Conservation (phyloP, 371 early-diverging fungal genomes). For the Syncephalastrum contaminatum region DNA sequence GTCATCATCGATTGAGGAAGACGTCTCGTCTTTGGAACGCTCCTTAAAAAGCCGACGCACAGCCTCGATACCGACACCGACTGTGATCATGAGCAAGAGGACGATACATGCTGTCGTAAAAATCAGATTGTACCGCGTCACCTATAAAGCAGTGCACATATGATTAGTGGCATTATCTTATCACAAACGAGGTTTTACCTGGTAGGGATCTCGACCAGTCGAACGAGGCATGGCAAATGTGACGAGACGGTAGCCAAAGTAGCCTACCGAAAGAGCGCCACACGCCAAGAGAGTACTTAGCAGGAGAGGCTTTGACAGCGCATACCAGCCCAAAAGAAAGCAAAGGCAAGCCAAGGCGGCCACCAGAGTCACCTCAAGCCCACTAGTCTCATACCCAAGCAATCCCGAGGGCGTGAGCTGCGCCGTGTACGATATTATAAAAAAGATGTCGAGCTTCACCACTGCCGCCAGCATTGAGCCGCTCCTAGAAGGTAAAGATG, state of each 20-base stretch:
- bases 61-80: background rate
- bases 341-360: constrained; percentile 5
- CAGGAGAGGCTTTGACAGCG: constrained; percentile 6
- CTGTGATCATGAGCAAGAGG: background rate
- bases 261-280: constrained; percentile 11
- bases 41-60: too few relatives aligned
- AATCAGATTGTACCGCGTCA: constrained; percentile 6
- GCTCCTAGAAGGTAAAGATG: constrained; percentile 7
- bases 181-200: constrained; percentile 9
- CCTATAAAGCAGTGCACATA: background rate
- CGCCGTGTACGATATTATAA: constrained; percentile 14
- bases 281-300: background rate
- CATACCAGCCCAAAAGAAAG: constrained; percentile 13
- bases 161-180: too few relatives aligned
- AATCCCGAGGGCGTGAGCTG: constrained; percentile 18
- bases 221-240: constrained; percentile 16
- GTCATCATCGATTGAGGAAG: too few relatives aligned
- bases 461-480: constrained; percentile 11
- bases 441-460: constrained; percentile 25
- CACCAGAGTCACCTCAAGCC: constrained; percentile 16
- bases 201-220: constrained; percentile 16
- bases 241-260: constrained; percentile 23
- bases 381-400: constrained; percentile 9
- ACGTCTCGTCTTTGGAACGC: too few relatives aligned
- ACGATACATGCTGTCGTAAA: background rate